phyloP scores from a whole-genome alignment of 1,139 yeast genomes.

The Magnusiomyces magnusii region DNA sequence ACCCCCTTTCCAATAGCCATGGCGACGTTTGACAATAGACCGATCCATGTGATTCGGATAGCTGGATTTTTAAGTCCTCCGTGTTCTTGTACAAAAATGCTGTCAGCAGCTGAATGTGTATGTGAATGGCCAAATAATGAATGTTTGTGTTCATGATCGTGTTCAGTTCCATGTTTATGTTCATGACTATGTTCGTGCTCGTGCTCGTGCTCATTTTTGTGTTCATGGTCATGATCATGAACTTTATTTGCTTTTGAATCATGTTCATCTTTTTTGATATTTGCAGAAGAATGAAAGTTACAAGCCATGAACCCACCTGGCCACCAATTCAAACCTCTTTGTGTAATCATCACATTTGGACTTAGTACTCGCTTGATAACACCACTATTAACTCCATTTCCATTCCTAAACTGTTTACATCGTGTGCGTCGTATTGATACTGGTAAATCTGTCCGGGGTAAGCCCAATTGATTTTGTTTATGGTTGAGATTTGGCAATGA shows the following conservation, averaged over 20 bases:
- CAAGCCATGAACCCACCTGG: neutral
- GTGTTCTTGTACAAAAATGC: slow-evolving; percentile 24
- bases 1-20: slow-evolving; percentile 81
- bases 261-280: neutral
- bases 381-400: neutral
- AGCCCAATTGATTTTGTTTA: neutral
- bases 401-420: neutral
- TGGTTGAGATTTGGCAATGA: neutral
- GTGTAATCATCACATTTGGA: neutral
- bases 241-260: neutral
- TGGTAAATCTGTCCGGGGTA: neutral
- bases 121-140: slow-evolving; percentile 27
- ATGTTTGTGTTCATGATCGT: slow-evolving; percentile 17
- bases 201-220: neutral
- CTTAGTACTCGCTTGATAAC: neutral
- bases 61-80: slow-evolving; percentile 61
- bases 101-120: slow-evolving; percentile 26
- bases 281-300: neutral
- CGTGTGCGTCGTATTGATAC: neutral
- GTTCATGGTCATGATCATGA: neutral
- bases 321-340: neutral
- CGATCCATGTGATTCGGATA: slow-evolving; percentile 88
- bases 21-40: slow-evolving; percentile 70
- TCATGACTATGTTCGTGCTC: neutral
- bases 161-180: slow-evolving; percentile 25